Conservation (phyloP, 306 rosid genomes). For the Inga laurina region DNA sequence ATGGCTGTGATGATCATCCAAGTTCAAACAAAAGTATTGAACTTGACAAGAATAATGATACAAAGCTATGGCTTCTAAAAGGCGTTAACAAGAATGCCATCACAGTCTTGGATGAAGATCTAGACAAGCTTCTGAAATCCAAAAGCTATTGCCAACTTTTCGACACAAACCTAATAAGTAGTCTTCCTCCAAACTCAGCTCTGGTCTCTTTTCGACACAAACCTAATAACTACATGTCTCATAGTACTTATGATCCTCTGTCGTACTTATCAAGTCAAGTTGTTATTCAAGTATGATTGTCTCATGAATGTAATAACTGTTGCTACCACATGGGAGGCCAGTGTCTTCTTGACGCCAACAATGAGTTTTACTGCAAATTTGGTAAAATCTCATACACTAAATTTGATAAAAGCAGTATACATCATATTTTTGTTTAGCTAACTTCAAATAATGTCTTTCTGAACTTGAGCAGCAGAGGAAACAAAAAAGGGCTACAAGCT, state of each 20-base stretch:
- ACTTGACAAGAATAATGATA: not conserved
- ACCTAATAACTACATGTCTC: not conserved
- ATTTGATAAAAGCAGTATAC: not conserved
- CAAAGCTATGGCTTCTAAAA: not conserved
- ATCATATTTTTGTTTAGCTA: not conserved
- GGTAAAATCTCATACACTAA: not conserved
- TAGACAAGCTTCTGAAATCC: not conserved
- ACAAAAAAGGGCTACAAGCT: not conserved
- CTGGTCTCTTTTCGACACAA: not conserved
- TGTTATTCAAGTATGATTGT: not conserved
- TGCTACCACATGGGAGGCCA: not conserved
- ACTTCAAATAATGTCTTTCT: not conserved
- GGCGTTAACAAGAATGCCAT: not conserved
- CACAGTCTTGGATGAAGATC: not conserved
- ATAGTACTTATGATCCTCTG: not conserved
- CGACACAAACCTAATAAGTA: too few species aligned
- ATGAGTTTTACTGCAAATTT: not conserved
- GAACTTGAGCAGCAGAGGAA: not conserved
- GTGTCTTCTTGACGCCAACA: not conserved
- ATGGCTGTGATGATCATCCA: not conserved
- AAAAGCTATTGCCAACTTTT: not conserved
- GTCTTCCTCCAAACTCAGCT: too few species aligned
- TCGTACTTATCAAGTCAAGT: not conserved
- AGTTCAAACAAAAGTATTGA: not conserved
- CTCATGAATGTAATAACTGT: not conserved